Conservation (phyloP, 176 grass and related monocot genomes). For the Rhynchospora breviuscula region DNA sequence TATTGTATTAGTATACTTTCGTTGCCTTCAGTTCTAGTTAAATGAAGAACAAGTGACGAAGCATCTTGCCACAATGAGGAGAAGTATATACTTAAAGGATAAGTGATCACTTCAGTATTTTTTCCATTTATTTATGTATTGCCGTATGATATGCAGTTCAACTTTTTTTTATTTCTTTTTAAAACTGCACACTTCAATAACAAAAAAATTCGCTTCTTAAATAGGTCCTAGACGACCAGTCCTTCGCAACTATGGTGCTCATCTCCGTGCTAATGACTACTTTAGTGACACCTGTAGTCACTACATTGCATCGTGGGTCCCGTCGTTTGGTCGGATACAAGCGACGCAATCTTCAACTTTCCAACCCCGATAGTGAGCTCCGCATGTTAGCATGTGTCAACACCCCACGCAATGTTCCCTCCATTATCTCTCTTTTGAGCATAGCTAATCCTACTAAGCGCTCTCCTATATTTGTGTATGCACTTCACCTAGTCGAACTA, state of each 20-base stretch:
- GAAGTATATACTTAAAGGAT: background rate
- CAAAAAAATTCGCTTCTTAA: background rate
- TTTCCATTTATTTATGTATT: background rate
- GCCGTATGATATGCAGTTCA: background rate
- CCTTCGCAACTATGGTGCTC: constrained; percentile 63
- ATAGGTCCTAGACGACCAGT: constrained; percentile 48
- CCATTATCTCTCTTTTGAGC: constrained; percentile 64
- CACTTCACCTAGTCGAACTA: constrained; percentile 91
- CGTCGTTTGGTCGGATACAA: constrained; percentile 65
- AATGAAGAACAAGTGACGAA: background rate
- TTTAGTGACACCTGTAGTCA: constrained; percentile 61
- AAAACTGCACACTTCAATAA: background rate
- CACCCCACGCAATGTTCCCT: constrained; percentile 73
- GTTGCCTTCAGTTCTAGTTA: background rate
- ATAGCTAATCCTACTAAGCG: constrained; percentile 69
- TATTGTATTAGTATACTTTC: background rate
- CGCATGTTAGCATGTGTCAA: constrained; percentile 78
- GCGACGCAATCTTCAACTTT: constrained; percentile 68
- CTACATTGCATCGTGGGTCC: constrained; percentile 28
- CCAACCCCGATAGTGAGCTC: constrained; percentile 73
- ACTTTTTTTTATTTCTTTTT: background rate
- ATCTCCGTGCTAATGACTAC: constrained; percentile 53
- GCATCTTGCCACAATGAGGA: background rate
- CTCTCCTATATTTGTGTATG: constrained; percentile 80
- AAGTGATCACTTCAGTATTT: background rate